These are phyloP conservation scores for Colletotrichum agaves DNA, from an alignment of 2,329 filamentous ascomycete genomes.

Conservation along the genomic window DNA sequence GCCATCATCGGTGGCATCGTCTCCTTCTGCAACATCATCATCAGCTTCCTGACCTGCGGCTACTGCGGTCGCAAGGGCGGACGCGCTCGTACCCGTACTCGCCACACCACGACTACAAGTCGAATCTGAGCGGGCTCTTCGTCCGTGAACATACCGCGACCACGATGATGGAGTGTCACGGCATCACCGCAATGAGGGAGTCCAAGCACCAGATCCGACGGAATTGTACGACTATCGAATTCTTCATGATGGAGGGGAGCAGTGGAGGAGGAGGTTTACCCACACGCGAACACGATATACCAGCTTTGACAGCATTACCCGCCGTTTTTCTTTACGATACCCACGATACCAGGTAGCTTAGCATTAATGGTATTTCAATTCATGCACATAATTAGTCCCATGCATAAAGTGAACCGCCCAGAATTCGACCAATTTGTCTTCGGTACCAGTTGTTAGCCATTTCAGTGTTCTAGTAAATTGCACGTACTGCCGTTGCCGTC, in stretches of 20 bases:
- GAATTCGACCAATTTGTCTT: no score
- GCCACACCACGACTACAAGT: conserved; percentile 45
- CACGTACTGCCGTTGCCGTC: no score
- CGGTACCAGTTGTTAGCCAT: no score
- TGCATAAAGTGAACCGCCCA: no score
- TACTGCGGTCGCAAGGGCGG: conserved; percentile 49
- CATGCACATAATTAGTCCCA: background rate
- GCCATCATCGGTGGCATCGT: conserved; percentile 77
- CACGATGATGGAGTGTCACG: no score
- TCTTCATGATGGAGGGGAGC: background rate
- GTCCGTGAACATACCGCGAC: background rate
- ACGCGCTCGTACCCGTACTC: conserved; percentile 41
- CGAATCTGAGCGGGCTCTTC: conserved; percentile 43
- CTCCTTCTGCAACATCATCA: conserved; percentile 71
- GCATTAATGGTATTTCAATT: conserved; percentile 26
- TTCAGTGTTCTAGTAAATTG: no score
- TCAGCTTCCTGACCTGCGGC: conserved; percentile 72
- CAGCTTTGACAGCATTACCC: conserved; percentile 9
- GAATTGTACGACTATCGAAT: background rate
- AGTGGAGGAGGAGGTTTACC: background rate
- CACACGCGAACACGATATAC: background rate
- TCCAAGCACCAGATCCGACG: background rate
- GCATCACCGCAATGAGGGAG: conserved; percentile 1
- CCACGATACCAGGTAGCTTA: conserved; percentile 32
- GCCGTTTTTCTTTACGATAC: conserved; percentile 28